Percentiles rank a stretch among this genome's conserved stretches.
Conservation (phyloP, 2,329 filamentous ascomycete species). For the Fusarium redolens region DNA sequence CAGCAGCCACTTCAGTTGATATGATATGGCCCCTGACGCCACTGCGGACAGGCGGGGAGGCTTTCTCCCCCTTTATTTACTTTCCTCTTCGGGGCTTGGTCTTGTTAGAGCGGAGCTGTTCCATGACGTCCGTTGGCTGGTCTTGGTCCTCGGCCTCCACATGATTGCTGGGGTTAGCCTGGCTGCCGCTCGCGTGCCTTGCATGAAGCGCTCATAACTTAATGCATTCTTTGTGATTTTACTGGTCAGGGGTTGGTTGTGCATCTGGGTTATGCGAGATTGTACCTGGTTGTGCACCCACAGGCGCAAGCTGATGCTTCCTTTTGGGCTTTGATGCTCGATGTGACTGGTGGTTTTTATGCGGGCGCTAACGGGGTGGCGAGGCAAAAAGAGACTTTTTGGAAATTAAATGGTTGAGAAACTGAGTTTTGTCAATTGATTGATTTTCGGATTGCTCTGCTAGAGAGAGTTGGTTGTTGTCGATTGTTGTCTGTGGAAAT, state of each 20-base stretch:
- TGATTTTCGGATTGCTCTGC: background rate
- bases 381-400: slow-evolving; percentile 28
- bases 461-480: background rate
- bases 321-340: background rate
- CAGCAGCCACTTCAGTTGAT: slow-evolving; percentile 32
- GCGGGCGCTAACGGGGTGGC: slow-evolving; percentile 38
- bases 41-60: slow-evolving; percentile 32
- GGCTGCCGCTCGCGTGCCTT: slow-evolving; percentile 28
- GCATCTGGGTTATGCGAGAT: slow-evolving; percentile 33
- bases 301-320: slow-evolving; percentile 1
- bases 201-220: slow-evolving; percentile 39
- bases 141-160: slow-evolving; percentile 20
- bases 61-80: slow-evolving; percentile 37
- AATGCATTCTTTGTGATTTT: slow-evolving; percentile 8
- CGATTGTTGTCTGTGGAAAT: background rate
- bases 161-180: slow-evolving; percentile 16
- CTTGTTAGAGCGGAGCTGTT: slow-evolving; percentile 20
- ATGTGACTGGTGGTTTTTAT: slow-evolving; percentile 25
- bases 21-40: slow-evolving; percentile 32
- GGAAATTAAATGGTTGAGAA: slow-evolving; percentile 36
- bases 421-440: slow-evolving; percentile 4
- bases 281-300: slow-evolving; percentile 21
- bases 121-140: slow-evolving; percentile 26
- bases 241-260: slow-evolving; percentile 32
- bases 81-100: slow-evolving; percentile 30